phyloP scores from a whole-genome alignment of 106 monocot species.

The Dioscorea zingiberensis region DNA sequence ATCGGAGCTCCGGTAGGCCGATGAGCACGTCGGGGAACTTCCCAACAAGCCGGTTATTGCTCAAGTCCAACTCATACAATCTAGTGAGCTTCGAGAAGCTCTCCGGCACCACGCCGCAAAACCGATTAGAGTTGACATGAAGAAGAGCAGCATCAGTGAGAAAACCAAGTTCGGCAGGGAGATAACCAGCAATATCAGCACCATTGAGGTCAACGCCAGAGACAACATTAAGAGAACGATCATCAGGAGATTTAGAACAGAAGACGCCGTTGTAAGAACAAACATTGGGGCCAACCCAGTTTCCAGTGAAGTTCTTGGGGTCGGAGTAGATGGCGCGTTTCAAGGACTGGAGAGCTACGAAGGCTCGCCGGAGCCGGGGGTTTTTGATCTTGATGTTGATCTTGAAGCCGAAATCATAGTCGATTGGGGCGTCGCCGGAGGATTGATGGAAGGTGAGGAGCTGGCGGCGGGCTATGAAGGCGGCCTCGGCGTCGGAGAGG shows the following conservation, averaged over 20 bases:
- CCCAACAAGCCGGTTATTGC: slow-evolving; percentile 11
- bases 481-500: slow-evolving; percentile 7
- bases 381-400: slow-evolving; percentile 7
- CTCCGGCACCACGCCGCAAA: slow-evolving; percentile 40
- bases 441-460: neutral
- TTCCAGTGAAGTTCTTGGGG: slow-evolving; percentile 2
- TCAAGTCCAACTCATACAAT: slow-evolving; percentile 9
- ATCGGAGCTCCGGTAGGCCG: slow-evolving; percentile 6
- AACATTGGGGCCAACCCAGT: slow-evolving; percentile 9
- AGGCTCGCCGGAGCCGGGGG: neutral
- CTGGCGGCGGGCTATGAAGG: slow-evolving; percentile 11
- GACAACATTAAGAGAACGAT: slow-evolving; percentile 13
- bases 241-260: slow-evolving; percentile 2
- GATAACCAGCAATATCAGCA: slow-evolving; percentile 42
- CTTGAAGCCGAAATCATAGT: slow-evolving; percentile 11
- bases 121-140: slow-evolving; percentile 45
- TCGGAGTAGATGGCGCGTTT: slow-evolving; percentile 8
- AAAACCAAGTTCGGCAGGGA: slow-evolving; percentile 39
- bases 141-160: slow-evolving; percentile 33
- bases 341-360: slow-evolving; percentile 2
- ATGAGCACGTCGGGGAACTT: slow-evolving; percentile 7
- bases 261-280: slow-evolving; percentile 9
- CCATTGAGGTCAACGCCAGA: slow-evolving; percentile 35
- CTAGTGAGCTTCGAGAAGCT: slow-evolving; percentile 14
- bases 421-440: slow-evolving; percentile 4